A percentile compares a stretch with the other conserved stretches of the same genome.
Conservation (phyloP, 495 filamentous ascomycete genomes). For the Penicillium manginii region DNA sequence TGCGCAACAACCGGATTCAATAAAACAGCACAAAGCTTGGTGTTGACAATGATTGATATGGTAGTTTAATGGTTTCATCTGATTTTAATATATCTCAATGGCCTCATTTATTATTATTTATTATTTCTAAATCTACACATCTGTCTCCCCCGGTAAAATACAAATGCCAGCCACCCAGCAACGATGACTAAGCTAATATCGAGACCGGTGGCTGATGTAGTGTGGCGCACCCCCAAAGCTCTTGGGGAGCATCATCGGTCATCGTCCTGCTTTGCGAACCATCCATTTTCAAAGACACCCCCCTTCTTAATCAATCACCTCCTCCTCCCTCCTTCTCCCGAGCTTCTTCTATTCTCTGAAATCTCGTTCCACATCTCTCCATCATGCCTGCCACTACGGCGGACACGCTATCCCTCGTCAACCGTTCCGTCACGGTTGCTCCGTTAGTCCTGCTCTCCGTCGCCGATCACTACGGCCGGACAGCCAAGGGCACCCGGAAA, state of each 20-base stretch:
- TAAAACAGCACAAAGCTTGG: too few species aligned
- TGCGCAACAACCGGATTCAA: too few species aligned
- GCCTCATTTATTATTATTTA: too few species aligned
- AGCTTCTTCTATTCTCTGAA: conserved; percentile 9
- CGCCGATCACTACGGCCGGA: conserved; percentile 97
- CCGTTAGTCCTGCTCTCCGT: conserved; percentile 96
- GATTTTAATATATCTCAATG: too few species aligned
- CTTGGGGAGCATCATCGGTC: conserved; percentile 29
- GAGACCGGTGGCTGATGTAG: not conserved
- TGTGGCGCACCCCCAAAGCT: conserved; percentile 27
- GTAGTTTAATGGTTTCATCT: too few species aligned
- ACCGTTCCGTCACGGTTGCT: conserved; percentile 92
- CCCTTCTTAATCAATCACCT: conserved; percentile 7
- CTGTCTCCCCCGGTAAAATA: too few species aligned
- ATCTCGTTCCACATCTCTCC: conserved; percentile 23
- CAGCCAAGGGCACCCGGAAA: conserved; percentile 86
- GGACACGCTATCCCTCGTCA: conserved; percentile 90
- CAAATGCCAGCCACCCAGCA: not conserved
- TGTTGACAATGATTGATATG: too few species aligned
- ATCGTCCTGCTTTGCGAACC: conserved; percentile 11
- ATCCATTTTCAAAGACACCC: conserved; percentile 14
- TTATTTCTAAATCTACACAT: too few species aligned
- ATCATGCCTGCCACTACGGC: conserved; percentile 93
- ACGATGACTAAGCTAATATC: not conserved
- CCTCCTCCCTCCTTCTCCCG: not conserved